A percentile compares a stretch with the other conserved stretches of the same genome.
phyloP scores from a whole-genome alignment of 495 filamentous ascomycete genomes.

The Xylaria longipes region DNA sequence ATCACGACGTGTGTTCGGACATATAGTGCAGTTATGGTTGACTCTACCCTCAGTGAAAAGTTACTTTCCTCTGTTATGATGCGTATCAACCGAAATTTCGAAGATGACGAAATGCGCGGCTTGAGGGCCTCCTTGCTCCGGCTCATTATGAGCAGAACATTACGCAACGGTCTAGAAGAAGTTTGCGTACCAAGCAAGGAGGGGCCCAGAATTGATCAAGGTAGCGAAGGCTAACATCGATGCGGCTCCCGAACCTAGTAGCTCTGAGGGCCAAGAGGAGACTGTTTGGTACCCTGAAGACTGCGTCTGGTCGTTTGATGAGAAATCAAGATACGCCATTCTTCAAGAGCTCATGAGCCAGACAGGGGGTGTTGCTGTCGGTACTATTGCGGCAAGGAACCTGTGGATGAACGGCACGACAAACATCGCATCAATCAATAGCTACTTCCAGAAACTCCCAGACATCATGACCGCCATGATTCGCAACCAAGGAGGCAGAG shows the following conservation, averaged over 20 bases:
- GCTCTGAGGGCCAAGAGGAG: neutral
- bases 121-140: too few relatives aligned
- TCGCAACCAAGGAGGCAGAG: neutral
- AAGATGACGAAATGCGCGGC: too few relatives aligned
- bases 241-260: neutral
- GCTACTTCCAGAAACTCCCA: neutral
- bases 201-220: neutral
- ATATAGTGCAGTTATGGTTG: too few relatives aligned
- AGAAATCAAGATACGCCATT: neutral
- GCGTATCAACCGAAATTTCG: too few relatives aligned
- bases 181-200: too few relatives aligned
- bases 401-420: neutral
- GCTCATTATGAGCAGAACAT: too few relatives aligned
- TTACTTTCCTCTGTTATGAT: too few relatives aligned
- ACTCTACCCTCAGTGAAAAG: too few relatives aligned
- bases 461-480: neutral
- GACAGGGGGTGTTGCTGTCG: neutral
- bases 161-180: too few relatives aligned
- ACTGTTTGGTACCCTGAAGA: neutral
- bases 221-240: neutral
- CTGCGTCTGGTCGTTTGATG: neutral
- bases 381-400: neutral
- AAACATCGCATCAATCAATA: neutral
- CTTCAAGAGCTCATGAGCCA: neutral
- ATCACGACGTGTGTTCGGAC: too few relatives aligned